phyloP scores from a whole-genome alignment of 2,329 filamentous ascomycete species.

The Pseudocercospora musae region DNA sequence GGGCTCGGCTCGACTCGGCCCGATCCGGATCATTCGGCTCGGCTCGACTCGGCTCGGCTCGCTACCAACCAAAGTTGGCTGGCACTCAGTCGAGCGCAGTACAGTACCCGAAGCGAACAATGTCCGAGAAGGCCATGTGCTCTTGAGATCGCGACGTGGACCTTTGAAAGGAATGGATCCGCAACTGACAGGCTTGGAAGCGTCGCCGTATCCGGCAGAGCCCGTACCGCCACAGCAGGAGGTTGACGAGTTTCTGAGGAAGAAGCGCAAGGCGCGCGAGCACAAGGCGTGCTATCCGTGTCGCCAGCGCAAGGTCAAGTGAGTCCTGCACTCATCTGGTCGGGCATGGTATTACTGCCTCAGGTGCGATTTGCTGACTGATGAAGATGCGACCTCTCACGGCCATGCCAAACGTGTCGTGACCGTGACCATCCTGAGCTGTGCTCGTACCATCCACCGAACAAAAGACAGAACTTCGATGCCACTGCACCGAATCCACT shows the following conservation, averaged over 20 bases:
- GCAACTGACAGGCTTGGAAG: slow-evolving; percentile 20
- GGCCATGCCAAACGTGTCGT: slow-evolving; percentile 51
- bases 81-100: background rate
- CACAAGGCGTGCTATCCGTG: slow-evolving; percentile 54
- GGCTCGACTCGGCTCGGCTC: no score
- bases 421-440: slow-evolving; percentile 51
- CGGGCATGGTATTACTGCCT: background rate
- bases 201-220: slow-evolving; percentile 11
- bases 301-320: slow-evolving; percentile 41
- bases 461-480: slow-evolving; percentile 35
- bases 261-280: slow-evolving; percentile 51
- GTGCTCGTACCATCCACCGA: slow-evolving; percentile 42
- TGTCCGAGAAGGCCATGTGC: background rate
- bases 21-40: no score
- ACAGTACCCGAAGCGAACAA: background rate
- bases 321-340: background rate
- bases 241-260: slow-evolving; percentile 49
- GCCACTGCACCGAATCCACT: slow-evolving; percentile 11
- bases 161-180: slow-evolving; percentile 19
- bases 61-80: background rate
- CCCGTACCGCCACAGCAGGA: slow-evolving; percentile 39
- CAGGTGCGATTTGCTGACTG: slow-evolving; percentile 4
- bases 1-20: no score
- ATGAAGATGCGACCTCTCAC: slow-evolving; percentile 43
- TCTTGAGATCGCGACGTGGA: slow-evolving; percentile 3